phyloP scores from a whole-genome alignment of 164 flowering plant species.

The Tetracentron sinense region DNA sequence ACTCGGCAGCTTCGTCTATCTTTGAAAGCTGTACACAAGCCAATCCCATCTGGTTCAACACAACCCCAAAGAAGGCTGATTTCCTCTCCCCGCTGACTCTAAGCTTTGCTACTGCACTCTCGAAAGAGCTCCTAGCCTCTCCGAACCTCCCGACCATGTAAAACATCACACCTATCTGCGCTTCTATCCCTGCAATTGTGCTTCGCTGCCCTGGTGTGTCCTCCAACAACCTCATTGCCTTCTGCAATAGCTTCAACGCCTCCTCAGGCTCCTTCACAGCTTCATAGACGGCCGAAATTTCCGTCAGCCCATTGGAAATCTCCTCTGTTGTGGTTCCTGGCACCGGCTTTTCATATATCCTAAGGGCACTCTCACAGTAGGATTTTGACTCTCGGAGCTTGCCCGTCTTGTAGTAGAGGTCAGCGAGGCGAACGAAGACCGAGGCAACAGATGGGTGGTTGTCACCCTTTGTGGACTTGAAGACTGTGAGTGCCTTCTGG shows the following conservation, averaged over 20 bases:
- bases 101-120: constrained; percentile 35
- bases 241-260: constrained; percentile 38
- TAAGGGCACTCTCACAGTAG: constrained; percentile 43
- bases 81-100: constrained; percentile 47
- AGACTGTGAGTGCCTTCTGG: constrained; percentile 44
- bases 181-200: constrained; percentile 54
- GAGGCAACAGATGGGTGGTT: constrained; percentile 48
- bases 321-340: constrained; percentile 40
- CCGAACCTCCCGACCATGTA: constrained; percentile 42
- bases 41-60: constrained; percentile 57
- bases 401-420: constrained; percentile 50
- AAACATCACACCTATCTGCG: constrained; percentile 49
- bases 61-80: constrained; percentile 42
- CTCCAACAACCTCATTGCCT: constrained; percentile 29
- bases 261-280: constrained; percentile 44
- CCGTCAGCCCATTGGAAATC: constrained; percentile 42
- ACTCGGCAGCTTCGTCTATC: constrained; percentile 46
- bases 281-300: constrained; percentile 45
- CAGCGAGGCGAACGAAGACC: constrained; percentile 50
- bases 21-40: constrained; percentile 43
- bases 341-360: constrained; percentile 33
- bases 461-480: constrained; percentile 42
- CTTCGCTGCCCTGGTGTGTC: constrained; percentile 35
- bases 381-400: constrained; percentile 48
- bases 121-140: constrained; percentile 36